These are phyloP conservation scores for Nitzschia palea DNA, from an alignment of 108 stramenopile species.

Conservation along the genomic window DNA sequence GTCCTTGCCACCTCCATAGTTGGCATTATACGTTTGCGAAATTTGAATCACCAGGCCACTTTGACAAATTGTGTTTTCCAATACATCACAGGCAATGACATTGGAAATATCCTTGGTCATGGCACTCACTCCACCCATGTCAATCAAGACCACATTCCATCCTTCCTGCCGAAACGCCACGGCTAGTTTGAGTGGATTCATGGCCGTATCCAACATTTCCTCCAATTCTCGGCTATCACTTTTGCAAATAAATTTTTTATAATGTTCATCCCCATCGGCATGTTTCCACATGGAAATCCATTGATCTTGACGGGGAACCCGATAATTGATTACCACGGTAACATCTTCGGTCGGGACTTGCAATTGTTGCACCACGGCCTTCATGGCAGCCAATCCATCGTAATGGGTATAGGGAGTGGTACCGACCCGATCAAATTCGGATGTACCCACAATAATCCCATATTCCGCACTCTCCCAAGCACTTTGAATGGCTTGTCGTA, in stretches of 20 bases:
- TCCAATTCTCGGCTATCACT: background rate
- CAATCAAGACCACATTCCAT: constrained; percentile 27
- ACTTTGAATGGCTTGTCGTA: constrained; percentile 3
- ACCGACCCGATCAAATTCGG: constrained; percentile 27
- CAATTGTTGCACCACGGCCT: background rate
- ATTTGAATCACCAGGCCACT: constrained; percentile 2
- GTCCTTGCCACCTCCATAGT: background rate
- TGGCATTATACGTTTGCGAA: background rate
- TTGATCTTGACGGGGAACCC: constrained; percentile 24
- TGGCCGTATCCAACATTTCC: constrained; percentile 14
- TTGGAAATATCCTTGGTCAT: constrained; percentile 8
- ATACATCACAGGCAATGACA: constrained; percentile 20
- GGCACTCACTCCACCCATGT: constrained; percentile 3
- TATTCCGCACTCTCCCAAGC: background rate
- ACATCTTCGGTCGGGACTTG: constrained; percentile 6
- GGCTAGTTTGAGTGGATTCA: constrained; percentile 24
- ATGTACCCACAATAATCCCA: constrained; percentile 17
- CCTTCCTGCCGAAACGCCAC: background rate
- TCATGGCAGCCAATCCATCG: constrained; percentile 9
- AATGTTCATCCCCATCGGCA: background rate
- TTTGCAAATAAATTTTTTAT: constrained; percentile 10
- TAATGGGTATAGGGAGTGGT: constrained; percentile 1
- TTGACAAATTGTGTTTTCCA: background rate
- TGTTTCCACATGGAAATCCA: constrained; percentile 21
- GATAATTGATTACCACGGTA: constrained; percentile 18